phyloP scores from a whole-genome alignment of 1,284 basidiomycete genomes.

The Sanghuangporus sanghuang region DNA sequence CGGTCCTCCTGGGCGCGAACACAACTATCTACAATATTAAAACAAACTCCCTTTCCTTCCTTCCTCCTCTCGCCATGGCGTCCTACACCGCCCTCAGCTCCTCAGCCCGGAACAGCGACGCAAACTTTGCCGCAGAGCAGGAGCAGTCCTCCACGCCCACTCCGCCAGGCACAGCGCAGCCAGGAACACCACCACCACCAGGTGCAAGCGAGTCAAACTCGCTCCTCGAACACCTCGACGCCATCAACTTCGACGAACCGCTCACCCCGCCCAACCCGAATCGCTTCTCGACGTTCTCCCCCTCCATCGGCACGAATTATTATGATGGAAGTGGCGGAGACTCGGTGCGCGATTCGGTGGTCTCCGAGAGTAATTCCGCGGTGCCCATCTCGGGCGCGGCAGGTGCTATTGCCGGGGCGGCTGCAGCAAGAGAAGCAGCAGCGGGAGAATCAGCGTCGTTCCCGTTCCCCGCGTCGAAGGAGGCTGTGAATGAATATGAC shows the following conservation, averaged over 20 bases:
- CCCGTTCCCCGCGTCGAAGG: neutral
- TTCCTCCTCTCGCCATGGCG: neutral
- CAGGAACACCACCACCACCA: too few relatives aligned
- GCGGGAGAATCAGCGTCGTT: neutral
- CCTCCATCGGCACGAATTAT: neutral
- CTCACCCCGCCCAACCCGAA: slow-evolving; percentile 13
- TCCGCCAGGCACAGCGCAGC: too few relatives aligned
- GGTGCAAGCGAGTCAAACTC: neutral
- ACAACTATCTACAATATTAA: too few relatives aligned
- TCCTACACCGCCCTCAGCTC: neutral
- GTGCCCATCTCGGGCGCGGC: neutral
- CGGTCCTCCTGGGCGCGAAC: too few relatives aligned
- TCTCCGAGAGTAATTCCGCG: neutral
- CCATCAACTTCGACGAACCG: neutral
- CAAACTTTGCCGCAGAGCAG: neutral
- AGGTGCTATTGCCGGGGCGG: neutral
- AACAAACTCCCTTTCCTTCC: neutral
- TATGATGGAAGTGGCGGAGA: neutral
- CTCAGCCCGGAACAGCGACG: neutral
- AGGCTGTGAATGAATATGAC: neutral
- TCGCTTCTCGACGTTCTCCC: slow-evolving; percentile 6
- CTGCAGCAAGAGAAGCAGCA: neutral
- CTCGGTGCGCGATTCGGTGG: slow-evolving; percentile 8
- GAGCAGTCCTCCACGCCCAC: neutral
- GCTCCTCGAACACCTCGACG: neutral